These are phyloP conservation scores for Geotrichum macrosporum DNA, from an alignment of 1,139 yeast genomes.

Conservation along the genomic window DNA sequence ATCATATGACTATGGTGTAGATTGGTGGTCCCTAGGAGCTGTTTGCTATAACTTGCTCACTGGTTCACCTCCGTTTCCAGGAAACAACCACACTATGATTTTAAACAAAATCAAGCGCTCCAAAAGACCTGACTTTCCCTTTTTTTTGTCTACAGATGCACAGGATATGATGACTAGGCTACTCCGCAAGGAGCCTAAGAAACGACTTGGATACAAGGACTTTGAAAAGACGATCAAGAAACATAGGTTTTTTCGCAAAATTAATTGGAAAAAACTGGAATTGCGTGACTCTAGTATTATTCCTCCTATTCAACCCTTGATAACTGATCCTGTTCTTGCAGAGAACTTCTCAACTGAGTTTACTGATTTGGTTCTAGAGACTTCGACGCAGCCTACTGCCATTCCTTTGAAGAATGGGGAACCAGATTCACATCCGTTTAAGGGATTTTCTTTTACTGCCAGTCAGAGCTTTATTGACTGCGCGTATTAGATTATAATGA, in stretches of 20 bases:
- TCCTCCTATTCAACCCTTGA: slow-evolving; percentile 84
- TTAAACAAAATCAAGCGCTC: slow-evolving; percentile 76
- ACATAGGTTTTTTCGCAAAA: slow-evolving; percentile 74
- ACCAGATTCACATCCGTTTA: slow-evolving; percentile 26
- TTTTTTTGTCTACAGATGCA: slow-evolving; percentile 76
- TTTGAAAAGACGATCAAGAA: slow-evolving; percentile 62
- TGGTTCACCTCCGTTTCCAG: slow-evolving; percentile 93
- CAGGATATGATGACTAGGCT: slow-evolving; percentile 73
- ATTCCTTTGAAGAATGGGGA: slow-evolving; percentile 18
- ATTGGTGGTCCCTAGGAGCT: slow-evolving; percentile 97
- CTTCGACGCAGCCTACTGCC: slow-evolving; percentile 20
- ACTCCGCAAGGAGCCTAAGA: slow-evolving; percentile 67
- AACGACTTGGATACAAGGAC: slow-evolving; percentile 61
- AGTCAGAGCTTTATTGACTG: slow-evolving; percentile 34
- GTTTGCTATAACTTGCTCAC: slow-evolving; percentile 81
- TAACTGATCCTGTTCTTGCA: slow-evolving; percentile 81
- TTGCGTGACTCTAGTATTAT: slow-evolving; percentile 43
- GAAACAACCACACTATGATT: slow-evolving; percentile 76
- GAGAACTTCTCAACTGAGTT: slow-evolving; percentile 89
- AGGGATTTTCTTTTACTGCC: slow-evolving; percentile 37
- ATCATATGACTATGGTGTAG: slow-evolving; percentile 82
- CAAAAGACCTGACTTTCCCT: slow-evolving; percentile 67
- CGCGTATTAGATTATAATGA: slow-evolving; percentile 11
- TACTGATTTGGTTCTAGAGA: slow-evolving; percentile 57
- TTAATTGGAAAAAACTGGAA: slow-evolving; percentile 68